Conservation (phyloP, 768 basidiomycete genomes). For the Royoungia palumana region DNA sequence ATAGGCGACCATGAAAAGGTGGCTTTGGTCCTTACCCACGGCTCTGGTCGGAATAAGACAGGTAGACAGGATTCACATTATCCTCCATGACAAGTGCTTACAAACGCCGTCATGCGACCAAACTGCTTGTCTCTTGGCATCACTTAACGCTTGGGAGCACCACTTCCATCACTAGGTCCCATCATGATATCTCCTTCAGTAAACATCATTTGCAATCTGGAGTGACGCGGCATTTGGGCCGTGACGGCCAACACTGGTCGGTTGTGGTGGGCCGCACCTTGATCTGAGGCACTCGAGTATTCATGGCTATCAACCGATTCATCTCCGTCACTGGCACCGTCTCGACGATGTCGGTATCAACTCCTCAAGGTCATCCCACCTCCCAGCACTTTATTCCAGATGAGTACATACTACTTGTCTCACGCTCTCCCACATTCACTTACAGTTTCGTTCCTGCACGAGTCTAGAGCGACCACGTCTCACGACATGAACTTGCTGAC, state of each 20-base stretch:
- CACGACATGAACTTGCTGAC: constrained; percentile 2
- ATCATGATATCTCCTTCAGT: background rate
- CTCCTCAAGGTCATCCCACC: background rate
- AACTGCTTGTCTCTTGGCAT: constrained; percentile 5
- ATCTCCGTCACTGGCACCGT: constrained; percentile 6
- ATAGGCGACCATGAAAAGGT: constrained; percentile 17
- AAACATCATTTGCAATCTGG: background rate
- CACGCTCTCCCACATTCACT: background rate
- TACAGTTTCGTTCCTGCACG: background rate
- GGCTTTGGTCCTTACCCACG: constrained; percentile 23
- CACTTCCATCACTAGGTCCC: background rate
- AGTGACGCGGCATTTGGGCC: background rate
- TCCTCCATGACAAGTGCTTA: background rate
- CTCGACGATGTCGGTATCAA: background rate
- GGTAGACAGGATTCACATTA: constrained; percentile 1
- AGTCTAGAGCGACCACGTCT: background rate
- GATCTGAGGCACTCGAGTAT: background rate
- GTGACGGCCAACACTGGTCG: too few relatives aligned
- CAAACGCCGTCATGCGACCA: constrained; percentile 12
- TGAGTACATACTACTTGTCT: background rate
- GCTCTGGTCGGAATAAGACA: background rate
- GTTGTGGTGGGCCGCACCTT: too few relatives aligned
- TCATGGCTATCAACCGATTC: background rate
- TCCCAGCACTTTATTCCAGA: background rate
- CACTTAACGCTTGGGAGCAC: background rate